Base-by-base conservation (phyloP, 768 basidiomycete genomes). In the Phlegmacium glaucopus region DNA sequence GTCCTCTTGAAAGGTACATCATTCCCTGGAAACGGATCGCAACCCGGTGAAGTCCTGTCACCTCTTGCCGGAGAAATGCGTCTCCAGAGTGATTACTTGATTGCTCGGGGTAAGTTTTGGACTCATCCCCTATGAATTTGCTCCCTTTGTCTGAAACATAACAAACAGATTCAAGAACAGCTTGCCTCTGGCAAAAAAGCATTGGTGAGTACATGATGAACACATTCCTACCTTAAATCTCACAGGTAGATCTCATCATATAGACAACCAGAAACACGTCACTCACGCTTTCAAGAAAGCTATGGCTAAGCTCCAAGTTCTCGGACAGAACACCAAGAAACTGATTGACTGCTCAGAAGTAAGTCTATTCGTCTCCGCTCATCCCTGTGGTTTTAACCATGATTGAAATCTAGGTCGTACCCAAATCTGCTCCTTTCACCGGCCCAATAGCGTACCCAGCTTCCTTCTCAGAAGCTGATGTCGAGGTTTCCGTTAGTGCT, bases 261-360 rank as follows among this genome's bases (percentile, higher is more conserved):
- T 22, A 48, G 46, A 58, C 50, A 55, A 64, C 38, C 65, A 63
- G 39, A 44, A 29, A 6, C 37, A 29, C 15, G 61, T 66, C 58
- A 42, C 48, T 42, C 15, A 11, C 30, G 44, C 50, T 6, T 68
- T 67, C 59, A 52, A 53, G 35, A 42, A 45, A 17, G 68, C 63
- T 5, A 67, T 68, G 64, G 59, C 59, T 12, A 67, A 68, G 54
- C 56, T 69, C n/a, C 57, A 62, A 25, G 51, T 63, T 27, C 46
- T 67, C 28, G 66, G 65, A 22, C 62, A 65, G 40, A 52, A 51
- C 55, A 5, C 52, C 70, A 38, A 52, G 66, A n/a, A n/a, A n/a
- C n/a, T n/a, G n/a, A n/a, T n/a, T 43, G 68, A 70, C 54, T 72
- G 69, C 56, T 68, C 67, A 4, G 66, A 69, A 30, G 65, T 69